A percentile compares a stretch with the other conserved stretches of the same genome.
These are phyloP conservation scores for Gnaphalium uliginosum DNA, from an alignment of 129 eudicot species.

Conservation along the genomic window DNA sequence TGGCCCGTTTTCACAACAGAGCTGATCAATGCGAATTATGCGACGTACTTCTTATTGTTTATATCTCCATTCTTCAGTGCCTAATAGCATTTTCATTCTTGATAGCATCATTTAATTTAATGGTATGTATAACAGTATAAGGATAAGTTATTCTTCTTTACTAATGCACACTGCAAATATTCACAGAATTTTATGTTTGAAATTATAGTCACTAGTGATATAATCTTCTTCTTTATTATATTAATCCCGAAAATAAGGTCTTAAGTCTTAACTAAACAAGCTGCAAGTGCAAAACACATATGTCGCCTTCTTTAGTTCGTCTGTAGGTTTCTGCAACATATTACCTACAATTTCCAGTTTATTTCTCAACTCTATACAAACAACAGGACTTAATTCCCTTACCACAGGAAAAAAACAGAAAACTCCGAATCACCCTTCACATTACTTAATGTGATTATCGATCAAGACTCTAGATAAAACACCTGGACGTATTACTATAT, in stretches of 20 bases:
- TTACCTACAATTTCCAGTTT: background rate
- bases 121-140: no score
- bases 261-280: background rate
- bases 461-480: slow-evolving; percentile 28
- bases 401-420: background rate
- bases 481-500: slow-evolving; percentile 21
- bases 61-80: no score
- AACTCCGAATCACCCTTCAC: background rate
- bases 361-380: slow-evolving; percentile 10
- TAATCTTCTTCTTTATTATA: background rate
- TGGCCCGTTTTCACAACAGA: no score
- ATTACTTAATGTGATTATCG: slow-evolving; percentile 12
- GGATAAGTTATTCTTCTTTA: no score
- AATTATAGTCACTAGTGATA: no score
- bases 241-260: background rate
- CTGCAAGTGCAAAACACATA: background rate
- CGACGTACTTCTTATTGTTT: no score
- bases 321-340: background rate
- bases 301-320: background rate
- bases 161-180: no score
- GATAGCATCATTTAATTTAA: no score
- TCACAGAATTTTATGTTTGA: no score
- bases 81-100: no score
- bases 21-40: no score
- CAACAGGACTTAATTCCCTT: background rate